Conservation (phyloP, 1,139 yeast species). For the Saccharomyces hybrid region DNA sequence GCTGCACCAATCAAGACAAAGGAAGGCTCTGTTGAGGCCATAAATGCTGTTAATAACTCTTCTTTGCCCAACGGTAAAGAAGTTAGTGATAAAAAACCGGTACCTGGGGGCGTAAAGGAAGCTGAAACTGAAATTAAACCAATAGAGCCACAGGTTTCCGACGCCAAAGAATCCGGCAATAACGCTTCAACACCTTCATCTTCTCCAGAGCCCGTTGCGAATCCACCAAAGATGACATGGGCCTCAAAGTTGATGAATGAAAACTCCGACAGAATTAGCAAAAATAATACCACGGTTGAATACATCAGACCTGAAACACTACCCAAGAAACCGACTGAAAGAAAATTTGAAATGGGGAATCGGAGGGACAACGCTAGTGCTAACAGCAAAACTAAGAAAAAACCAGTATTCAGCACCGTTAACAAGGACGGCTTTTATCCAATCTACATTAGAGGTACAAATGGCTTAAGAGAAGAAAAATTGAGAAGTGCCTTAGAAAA, state of each 20-base stretch:
- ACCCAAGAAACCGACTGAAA: conserved; percentile 9
- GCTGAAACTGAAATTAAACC: not conserved
- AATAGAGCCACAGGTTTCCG: not conserved
- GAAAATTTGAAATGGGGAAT: conserved; percentile 12
- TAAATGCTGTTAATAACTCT: not conserved
- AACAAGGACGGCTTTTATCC: conserved; percentile 30
- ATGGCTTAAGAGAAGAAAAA: conserved; percentile 24
- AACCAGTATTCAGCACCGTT: conserved; percentile 20
- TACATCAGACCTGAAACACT: conserved; percentile 8
- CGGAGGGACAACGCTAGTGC: conserved; percentile 16
- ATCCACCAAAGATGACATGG: conserved; percentile 20
- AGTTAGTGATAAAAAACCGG: conserved; percentile 6
- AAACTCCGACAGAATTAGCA: not conserved
- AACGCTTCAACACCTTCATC: not conserved
- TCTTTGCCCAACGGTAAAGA: not conserved
- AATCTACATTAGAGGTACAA: conserved; percentile 26
- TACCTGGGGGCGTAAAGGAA: not conserved
- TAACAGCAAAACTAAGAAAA: conserved; percentile 16
- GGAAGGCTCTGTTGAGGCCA: not conserved
- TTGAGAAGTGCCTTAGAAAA: conserved; percentile 19
- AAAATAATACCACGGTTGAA: not conserved
- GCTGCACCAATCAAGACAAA: not conserved
- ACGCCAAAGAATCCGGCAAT: not conserved
- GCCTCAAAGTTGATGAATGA: conserved; percentile 19
- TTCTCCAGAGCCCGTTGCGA: conserved; percentile 5